phyloP scores from a whole-genome alignment of 73 alveolate species.

The Stentor roeselii region DNA sequence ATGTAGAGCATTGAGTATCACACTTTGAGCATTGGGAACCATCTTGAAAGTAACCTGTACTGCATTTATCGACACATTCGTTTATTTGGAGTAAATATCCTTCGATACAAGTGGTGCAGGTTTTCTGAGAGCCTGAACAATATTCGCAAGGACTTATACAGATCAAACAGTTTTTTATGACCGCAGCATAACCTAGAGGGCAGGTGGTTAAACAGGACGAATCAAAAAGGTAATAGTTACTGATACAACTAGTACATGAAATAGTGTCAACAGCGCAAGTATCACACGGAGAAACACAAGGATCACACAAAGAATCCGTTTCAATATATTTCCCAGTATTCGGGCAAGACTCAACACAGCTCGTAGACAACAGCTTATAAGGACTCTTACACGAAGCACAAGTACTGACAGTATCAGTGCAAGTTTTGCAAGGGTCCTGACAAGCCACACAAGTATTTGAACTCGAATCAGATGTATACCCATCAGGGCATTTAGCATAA shows the following conservation, averaged over 20 bases:
- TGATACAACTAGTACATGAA: neutral
- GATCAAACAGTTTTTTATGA: neutral
- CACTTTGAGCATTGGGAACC: neutral
- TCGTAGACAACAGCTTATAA: neutral
- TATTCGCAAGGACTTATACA: constrained; percentile 11
- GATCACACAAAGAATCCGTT: neutral
- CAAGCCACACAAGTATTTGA: neutral
- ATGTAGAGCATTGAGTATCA: neutral
- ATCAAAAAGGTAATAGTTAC: neutral
- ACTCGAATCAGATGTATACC: neutral
- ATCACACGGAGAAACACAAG: constrained; percentile 21
- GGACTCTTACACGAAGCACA: constrained; percentile 1
- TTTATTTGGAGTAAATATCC: neutral
- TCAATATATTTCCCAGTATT: neutral
- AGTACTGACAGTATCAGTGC: neutral
- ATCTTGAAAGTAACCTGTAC: neutral
- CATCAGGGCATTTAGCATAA: neutral
- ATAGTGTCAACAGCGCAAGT: neutral
- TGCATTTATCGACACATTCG: neutral
- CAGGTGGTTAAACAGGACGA: neutral
- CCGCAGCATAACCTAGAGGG: neutral
- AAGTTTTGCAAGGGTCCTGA: neutral
- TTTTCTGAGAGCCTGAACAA: neutral
- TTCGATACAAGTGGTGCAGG: neutral
- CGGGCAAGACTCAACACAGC: neutral